These are phyloP conservation scores for Hyaloperonospora brassicae DNA, from an alignment of 352 stramenopile genomes.

Conservation along the genomic window DNA sequence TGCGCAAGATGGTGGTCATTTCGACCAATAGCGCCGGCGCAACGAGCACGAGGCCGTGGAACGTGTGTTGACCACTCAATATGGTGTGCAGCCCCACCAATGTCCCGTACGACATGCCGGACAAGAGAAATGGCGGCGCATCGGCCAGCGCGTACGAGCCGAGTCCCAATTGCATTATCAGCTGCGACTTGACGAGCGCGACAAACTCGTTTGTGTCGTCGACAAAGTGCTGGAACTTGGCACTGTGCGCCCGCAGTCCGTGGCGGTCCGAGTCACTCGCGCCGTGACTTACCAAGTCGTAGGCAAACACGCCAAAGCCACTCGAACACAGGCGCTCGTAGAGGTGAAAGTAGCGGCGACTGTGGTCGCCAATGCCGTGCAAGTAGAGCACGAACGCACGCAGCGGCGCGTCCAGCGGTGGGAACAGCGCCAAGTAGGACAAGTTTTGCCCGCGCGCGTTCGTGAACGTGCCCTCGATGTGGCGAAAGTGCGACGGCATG, in stretches of 20 bases:
- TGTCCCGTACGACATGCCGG: conserved; percentile 57
- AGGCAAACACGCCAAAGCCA: conserved; percentile 40
- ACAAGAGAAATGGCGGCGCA: conserved; percentile 37
- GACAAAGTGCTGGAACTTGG: conserved; percentile 40
- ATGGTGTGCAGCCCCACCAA: conserved; percentile 53
- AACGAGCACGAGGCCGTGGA: conserved; percentile 44
- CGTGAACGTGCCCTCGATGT: conserved; percentile 28
- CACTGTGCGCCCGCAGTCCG: conserved; percentile 24
- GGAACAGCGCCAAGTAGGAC: conserved; percentile 38
- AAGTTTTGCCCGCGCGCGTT: conserved; percentile 38
- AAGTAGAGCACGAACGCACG: conserved; percentile 44
- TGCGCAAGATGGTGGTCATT: conserved; percentile 33
- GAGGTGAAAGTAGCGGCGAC: conserved; percentile 34
- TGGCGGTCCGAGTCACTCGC: conserved; percentile 31
- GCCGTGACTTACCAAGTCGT: conserved; percentile 44
- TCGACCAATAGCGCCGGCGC: conserved; percentile 50
- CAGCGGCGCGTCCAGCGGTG: conserved; percentile 9
- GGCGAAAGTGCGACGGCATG: conserved; percentile 31
- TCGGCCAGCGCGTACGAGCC: not conserved
- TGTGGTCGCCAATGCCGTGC: conserved; percentile 44
- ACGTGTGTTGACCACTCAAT: conserved; percentile 34
- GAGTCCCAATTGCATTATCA: conserved; percentile 21
- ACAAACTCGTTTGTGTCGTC: conserved; percentile 48
- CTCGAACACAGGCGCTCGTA: conserved; percentile 32
- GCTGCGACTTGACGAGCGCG: conserved; percentile 25